These are phyloP conservation scores for Vanderwaltozyma polyspora DNA, from an alignment of 805 yeast species.

Conservation along the genomic window DNA sequence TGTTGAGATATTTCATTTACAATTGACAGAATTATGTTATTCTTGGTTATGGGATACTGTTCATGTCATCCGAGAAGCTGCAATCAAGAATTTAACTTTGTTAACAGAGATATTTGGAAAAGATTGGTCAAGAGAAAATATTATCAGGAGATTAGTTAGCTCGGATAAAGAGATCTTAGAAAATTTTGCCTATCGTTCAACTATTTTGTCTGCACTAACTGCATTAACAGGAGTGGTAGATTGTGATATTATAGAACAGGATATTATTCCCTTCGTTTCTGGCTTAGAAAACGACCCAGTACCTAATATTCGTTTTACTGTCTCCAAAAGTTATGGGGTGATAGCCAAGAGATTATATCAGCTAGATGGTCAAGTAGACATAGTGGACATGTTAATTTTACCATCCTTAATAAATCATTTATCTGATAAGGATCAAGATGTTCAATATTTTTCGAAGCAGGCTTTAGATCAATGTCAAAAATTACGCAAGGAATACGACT, in stretches of 20 bases:
- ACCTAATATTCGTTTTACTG: constrained; percentile 91
- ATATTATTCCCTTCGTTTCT: constrained; percentile 70
- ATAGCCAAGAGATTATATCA: constrained; percentile 43
- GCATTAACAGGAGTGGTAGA: constrained; percentile 65
- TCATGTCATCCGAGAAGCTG: constrained; percentile 92
- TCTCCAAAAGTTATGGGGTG: constrained; percentile 69
- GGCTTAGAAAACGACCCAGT: constrained; percentile 68
- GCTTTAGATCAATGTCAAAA: constrained; percentile 70
- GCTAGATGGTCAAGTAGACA: constrained; percentile 17
- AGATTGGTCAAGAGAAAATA: constrained; percentile 82
- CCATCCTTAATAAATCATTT: constrained; percentile 36
- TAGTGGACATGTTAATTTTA: constrained; percentile 41
- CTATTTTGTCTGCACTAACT: constrained; percentile 82
- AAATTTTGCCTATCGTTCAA: constrained; percentile 85
- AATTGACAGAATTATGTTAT: constrained; percentile 79
- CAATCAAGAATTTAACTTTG: constrained; percentile 70
- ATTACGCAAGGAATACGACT: too few species aligned
- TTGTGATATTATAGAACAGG: constrained; percentile 42
- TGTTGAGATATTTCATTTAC: constrained; percentile 83
- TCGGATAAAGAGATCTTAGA: constrained; percentile 29
- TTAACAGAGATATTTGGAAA: constrained; percentile 83
- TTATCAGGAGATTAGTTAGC: constrained; percentile 62
- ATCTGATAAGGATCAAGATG: background rate
- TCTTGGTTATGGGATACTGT: constrained; percentile 99
- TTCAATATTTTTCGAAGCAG: background rate